Conservation (phyloP, 352 stramenopile genomes). For the Phytopythium ostracodes region DNA sequence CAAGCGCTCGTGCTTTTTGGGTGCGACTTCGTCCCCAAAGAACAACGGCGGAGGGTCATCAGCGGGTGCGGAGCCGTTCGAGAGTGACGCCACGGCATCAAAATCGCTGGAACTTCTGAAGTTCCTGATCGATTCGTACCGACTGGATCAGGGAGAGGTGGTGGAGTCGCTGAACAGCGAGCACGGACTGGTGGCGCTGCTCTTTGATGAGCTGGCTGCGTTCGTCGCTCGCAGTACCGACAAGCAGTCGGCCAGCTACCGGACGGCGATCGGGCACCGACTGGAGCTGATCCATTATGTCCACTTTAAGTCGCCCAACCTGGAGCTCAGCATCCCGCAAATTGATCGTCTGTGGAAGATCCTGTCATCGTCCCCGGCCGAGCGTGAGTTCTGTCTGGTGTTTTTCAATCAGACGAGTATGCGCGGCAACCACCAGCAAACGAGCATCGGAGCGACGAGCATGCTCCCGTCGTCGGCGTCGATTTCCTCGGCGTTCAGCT, state of each 20-base stretch:
- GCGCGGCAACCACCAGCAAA: slow-evolving; percentile 32
- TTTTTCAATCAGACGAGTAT: slow-evolving; percentile 84
- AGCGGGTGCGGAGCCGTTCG: slow-evolving; percentile 8
- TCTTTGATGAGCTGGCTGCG: slow-evolving; percentile 83
- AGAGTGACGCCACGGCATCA: slow-evolving; percentile 44
- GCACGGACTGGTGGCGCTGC: slow-evolving; percentile 61
- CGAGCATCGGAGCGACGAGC: slow-evolving; percentile 11
- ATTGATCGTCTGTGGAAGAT: slow-evolving; percentile 75
- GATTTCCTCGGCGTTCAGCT: slow-evolving; percentile 72
- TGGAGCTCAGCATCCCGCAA: slow-evolving; percentile 72
- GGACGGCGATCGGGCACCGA: slow-evolving; percentile 74
- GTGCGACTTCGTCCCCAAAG: slow-evolving; percentile 7
- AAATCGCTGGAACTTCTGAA: slow-evolving; percentile 82
- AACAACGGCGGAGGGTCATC: neutral
- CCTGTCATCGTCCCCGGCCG: slow-evolving; percentile 64
- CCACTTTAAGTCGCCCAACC: slow-evolving; percentile 71
- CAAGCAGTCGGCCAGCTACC: slow-evolving; percentile 50
- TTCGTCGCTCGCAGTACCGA: slow-evolving; percentile 60
- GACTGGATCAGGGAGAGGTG: slow-evolving; percentile 54
- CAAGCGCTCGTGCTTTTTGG: slow-evolving; percentile 60
- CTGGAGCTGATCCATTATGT: slow-evolving; percentile 87
- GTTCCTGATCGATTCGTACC: slow-evolving; percentile 85
- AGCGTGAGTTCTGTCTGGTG: slow-evolving; percentile 75
- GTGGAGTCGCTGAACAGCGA: slow-evolving; percentile 74
- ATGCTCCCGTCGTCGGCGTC: slow-evolving; percentile 19